These are phyloP conservation scores for Lycium ferocissimum DNA, from an alignment of 257 asterid genomes.

Conservation along the genomic window DNA sequence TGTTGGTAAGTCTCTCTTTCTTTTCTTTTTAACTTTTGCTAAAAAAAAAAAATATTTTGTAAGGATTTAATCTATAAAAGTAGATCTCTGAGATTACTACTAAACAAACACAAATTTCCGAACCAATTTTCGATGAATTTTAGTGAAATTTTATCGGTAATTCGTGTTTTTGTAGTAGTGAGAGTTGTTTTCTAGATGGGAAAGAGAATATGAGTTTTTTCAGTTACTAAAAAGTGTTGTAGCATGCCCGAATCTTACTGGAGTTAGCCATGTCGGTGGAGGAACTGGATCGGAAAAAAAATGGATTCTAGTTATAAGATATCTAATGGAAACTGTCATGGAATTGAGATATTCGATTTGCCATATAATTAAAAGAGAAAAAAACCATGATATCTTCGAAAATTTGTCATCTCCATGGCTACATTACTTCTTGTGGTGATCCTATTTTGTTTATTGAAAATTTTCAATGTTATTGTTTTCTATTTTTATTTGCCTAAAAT, in stretches of 20 bases:
- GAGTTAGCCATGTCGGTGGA: neutral
- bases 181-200: neutral
- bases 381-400: neutral
- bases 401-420: neutral
- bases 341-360: neutral
- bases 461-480: neutral
- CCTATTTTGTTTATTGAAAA: neutral
- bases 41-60: too few species aligned
- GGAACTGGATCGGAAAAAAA: neutral
- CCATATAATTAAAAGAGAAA: neutral
- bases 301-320: neutral
- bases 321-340: neutral
- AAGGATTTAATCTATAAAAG: too few species aligned
- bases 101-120: too few species aligned
- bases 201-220: neutral
- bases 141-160: neutral
- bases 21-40: neutral
- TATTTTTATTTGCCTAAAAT: neutral
- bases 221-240: neutral
- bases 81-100: too few species aligned
- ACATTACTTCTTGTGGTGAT: neutral
- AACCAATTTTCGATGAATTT: neutral
- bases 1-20: conserved; percentile 52
- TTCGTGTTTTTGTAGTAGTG: neutral
- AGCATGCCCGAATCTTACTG: neutral